These are phyloP conservation scores for Cynara cardunculus DNA, from an alignment of 129 eudicot species.

Conservation along the genomic window DNA sequence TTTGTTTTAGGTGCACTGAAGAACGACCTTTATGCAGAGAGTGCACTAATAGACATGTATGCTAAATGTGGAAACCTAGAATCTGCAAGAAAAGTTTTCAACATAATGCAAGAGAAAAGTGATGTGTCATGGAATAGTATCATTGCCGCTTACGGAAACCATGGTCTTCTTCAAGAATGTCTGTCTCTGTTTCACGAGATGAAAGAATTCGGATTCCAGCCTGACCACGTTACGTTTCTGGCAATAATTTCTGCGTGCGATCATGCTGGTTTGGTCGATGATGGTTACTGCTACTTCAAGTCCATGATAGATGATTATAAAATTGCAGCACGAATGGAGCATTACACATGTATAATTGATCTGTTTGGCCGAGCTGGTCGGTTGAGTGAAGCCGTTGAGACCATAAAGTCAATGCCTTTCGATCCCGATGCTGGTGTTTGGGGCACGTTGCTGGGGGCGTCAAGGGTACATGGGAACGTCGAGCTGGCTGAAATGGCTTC, in stretches of 20 bases:
- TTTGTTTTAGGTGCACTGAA: constrained; percentile 24
- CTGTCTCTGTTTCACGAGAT: constrained; percentile 49
- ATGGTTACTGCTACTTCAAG: constrained; percentile 54
- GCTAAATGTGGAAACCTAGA: constrained; percentile 68
- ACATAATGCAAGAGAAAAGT: constrained; percentile 48
- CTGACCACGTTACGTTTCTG: constrained; percentile 77
- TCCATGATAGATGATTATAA: constrained; percentile 50
- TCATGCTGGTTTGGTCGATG: constrained; percentile 72
- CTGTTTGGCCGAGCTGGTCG: constrained; percentile 74
- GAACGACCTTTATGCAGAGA: constrained; percentile 54
- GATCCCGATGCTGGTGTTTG: constrained; percentile 74
- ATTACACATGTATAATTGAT: constrained; percentile 73
- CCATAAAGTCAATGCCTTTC: constrained; percentile 59
- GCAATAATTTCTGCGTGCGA: constrained; percentile 80
- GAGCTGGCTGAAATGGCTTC: constrained; percentile 83
- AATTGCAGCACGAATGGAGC: constrained; percentile 63
- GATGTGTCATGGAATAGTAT: constrained; percentile 94
- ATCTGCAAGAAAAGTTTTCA: constrained; percentile 49
- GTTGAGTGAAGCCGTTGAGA: constrained; percentile 45
- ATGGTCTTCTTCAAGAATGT: constrained; percentile 52
- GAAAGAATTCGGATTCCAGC: constrained; percentile 45
- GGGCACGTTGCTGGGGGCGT: constrained; percentile 88
- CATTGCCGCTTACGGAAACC: constrained; percentile 73
- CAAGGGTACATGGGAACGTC: constrained; percentile 66
- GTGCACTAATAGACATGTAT: constrained; percentile 68